Percentiles rank a stretch among this genome's conserved stretches.
These are phyloP conservation scores for Citrus sinensis DNA, from an alignment of 345 rosid species.

Conservation along the genomic window DVS_A1.0 CM039165.1:28579001-28579500, in stretches of 20 bases:
- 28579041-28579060: conserved; percentile 71
- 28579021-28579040: conserved; percentile 86
- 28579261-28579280: conserved; percentile 42
- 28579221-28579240: conserved; percentile 67
- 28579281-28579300: conserved; percentile 75
- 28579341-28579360: background rate
- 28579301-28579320: conserved; percentile 45
- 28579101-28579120: background rate
- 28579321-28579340: background rate
- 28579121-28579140: background rate
- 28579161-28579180: background rate
- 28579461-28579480: conserved; percentile 59
- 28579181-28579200: conserved; percentile 56
- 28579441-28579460: conserved; percentile 84
- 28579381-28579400: conserved; percentile 43
- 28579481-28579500: background rate
- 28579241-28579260: conserved; percentile 91
- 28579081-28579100: background rate
- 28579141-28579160: background rate
- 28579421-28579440: conserved; percentile 93
- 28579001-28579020: conserved; percentile 86
- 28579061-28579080: conserved; percentile 10
- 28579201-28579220: conserved; percentile 81
- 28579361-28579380: background rate
- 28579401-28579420: conserved; percentile 82